Percentiles rank a stretch among this genome's conserved stretches.
These are phyloP conservation scores for Comarum palustre DNA, from an alignment of 306 rosid species.

Conservation along the genomic window DNA sequence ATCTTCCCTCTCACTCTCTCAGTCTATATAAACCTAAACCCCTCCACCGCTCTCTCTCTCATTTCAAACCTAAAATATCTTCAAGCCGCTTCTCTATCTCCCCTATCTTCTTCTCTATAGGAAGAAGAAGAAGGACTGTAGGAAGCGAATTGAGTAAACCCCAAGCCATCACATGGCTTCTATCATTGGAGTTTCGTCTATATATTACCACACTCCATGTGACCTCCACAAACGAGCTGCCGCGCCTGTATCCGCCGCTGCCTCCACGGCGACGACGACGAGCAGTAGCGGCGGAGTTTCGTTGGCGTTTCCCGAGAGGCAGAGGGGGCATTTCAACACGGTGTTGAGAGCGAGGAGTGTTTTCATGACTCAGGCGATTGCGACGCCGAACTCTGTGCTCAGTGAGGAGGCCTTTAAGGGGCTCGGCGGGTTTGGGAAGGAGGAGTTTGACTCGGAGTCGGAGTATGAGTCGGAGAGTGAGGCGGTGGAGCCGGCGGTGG, in stretches of 20 bases:
- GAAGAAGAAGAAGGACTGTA: background rate
- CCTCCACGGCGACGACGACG: slow-evolving; percentile 7
- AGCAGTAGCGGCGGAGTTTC: slow-evolving; percentile 20
- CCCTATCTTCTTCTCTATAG: slow-evolving; percentile 11
- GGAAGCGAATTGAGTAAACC: background rate
- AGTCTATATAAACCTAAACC: slow-evolving; percentile 17
- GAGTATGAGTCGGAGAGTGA: slow-evolving; percentile 35
- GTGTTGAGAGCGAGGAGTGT: slow-evolving; percentile 11
- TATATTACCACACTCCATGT: slow-evolving; percentile 50
- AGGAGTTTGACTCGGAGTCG: slow-evolving; percentile 33
- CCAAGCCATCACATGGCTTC: slow-evolving; percentile 50
- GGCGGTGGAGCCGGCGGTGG: slow-evolving; percentile 11
- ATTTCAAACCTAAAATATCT: slow-evolving; percentile 9
- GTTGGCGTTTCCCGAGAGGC: slow-evolving; percentile 44
- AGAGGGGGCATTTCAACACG: background rate
- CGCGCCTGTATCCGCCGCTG: slow-evolving; percentile 2
- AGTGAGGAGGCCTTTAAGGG: slow-evolving; percentile 91
- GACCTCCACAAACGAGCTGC: slow-evolving; percentile 38
- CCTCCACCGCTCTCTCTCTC: background rate
- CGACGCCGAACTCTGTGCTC: slow-evolving; percentile 84
- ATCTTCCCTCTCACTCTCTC: slow-evolving; percentile 27
- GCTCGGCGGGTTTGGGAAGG: slow-evolving; percentile 43
- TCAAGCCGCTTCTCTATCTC: background rate
- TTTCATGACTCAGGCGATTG: slow-evolving; percentile 64
- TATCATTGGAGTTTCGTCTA: slow-evolving; percentile 60